Evolutionary conservation across 78 protist genomes (phyloP), one percentile per base, ranked within the genome.

Genomic region (Andalucia godoyi): DNA sequence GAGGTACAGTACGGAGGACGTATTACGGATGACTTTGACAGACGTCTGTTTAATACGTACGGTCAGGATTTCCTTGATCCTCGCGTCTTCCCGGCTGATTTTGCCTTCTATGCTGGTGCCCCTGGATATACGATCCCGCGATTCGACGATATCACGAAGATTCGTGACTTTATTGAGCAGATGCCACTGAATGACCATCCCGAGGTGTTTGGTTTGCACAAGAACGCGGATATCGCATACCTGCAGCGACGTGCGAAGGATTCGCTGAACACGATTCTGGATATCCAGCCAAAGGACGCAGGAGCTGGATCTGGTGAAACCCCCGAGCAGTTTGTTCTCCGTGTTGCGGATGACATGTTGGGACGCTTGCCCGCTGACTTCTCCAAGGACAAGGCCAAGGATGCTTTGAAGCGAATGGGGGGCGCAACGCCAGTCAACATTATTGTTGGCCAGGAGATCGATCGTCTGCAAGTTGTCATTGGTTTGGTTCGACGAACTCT

Each of bases 1-100:
- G 93, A 91, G 51, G 84, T 82, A 32, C 84, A 79, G 51, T 91
- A 91, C 75, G 96, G 96, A 2, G 96, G 96, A 8, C 70, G 86
- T n/a, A 81, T 91, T 71, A 84, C 93, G 9, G 93, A 87, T 60
- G 82, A 84, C 53, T 63, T 18, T 40, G 96, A 91, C 58, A 65
- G 77, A 30, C 45, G 60, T 10, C 72, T 81, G 39, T 63, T 83
- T 53, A 74, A 55, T 53, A 66, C 88, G 4, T 75, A 45, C 57
- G 83, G 84, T 3, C 42, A 58, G 38, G 0, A 7, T 49, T 77
- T 67, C 62, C 65, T 74, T 34, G 17, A 42, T 34, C 60, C 18
- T 25, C 8, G 43, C 6, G 27, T 80, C 39, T 43, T 77, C 30
- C 41, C 37, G 38, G 54, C 69, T 27, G 73, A 64, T 29, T 74